Evolutionary conservation across 305 asterid species (phyloP).

Genomic region (Fraxinus ornus): DNA sequence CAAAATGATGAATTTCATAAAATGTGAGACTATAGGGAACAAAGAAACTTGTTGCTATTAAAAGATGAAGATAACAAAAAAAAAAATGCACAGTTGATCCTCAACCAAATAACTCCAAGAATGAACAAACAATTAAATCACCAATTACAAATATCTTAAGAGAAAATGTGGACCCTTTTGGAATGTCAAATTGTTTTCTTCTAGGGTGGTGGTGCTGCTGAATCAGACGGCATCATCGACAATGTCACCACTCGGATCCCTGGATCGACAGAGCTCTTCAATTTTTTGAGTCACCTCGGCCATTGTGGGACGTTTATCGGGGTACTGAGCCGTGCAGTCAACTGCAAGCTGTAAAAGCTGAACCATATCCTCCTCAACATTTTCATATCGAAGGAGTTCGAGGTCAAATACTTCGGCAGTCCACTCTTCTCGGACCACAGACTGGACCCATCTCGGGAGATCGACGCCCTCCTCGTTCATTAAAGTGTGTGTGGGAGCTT

Average conservation of each 20-base stretch:
- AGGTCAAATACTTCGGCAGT: conserved; percentile 56
- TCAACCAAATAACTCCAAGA: conserved; percentile 48
- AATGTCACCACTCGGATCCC: conserved; percentile 35
- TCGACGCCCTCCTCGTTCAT: conserved; percentile 61
- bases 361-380: conserved; percentile 90
- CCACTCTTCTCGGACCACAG: conserved; percentile 63
- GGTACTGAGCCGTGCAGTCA: conserved; percentile 82
- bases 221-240: conserved; percentile 16
- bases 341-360: conserved; percentile 86
- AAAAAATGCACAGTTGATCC: conserved; percentile 35
- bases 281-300: conserved; percentile 53
- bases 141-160: conserved; percentile 6
- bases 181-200: conserved; percentile 13
- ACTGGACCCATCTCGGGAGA: conserved; percentile 66
- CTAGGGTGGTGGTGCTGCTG: conserved; percentile 3
- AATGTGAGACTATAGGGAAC: neutral
- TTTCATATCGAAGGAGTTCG: conserved; percentile 61
- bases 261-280: conserved; percentile 55
- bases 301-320: conserved; percentile 87
- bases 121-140: conserved; percentile 46
- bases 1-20: conserved; percentile 3
- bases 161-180: neutral
- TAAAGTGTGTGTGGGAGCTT: conserved; percentile 52
- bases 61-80: conserved; percentile 10
- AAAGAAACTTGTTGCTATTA: conserved; percentile 11